Evolutionary conservation across 257 asterid species (phyloP).

Genomic region (Thymus mandschuricus): DNA sequence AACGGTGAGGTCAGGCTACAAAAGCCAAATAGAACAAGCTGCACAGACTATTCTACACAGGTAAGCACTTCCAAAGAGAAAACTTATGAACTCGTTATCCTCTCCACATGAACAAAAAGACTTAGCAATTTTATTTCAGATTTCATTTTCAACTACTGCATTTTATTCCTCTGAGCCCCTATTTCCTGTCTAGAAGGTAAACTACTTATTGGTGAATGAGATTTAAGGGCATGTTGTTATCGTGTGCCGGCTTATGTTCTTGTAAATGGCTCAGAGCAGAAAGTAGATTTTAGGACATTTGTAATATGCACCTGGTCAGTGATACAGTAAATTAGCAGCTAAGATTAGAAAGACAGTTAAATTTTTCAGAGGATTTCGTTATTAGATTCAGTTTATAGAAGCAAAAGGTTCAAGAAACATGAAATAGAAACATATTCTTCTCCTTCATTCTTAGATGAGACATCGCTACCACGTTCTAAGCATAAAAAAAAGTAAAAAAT

Average conservation of each 20-base stretch:
- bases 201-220: neutral
- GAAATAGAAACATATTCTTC: neutral
- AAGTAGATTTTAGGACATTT: neutral
- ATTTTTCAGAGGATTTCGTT: neutral
- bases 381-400: too few relatives aligned
- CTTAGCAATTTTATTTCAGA: neutral
- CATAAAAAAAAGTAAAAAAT: neutral
- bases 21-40: slow-evolving; percentile 15
- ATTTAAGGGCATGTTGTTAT: neutral
- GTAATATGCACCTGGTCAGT: neutral
- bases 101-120: neutral
- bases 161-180: neutral
- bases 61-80: neutral
- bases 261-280: neutral
- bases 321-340: neutral
- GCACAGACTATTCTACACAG: neutral
- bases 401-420: neutral
- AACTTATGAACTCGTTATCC: neutral
- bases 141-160: neutral
- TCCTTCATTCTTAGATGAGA: neutral
- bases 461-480: neutral
- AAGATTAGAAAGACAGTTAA: neutral
- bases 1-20: neutral
- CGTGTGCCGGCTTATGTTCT: neutral
- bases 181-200: neutral